phyloP scores from a whole-genome alignment of 2,329 filamentous ascomycete species.

The Ophiostoma sp. region DNA sequence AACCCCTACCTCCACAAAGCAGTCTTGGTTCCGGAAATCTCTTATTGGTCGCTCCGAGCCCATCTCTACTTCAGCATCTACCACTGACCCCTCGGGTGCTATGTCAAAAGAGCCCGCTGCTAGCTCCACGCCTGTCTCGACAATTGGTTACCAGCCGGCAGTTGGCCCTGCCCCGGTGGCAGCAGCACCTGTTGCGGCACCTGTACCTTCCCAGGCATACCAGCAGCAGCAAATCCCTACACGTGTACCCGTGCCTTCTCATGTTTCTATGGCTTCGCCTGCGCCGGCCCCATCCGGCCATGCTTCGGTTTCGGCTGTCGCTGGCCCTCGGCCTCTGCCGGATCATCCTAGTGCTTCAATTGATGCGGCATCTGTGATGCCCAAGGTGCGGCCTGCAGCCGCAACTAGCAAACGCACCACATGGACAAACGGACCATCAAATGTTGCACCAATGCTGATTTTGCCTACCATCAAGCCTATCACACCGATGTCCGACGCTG shows the following conservation, averaged over 20 bases:
- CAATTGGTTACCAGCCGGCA: not conserved
- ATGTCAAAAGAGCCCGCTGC: slow-evolving; percentile 18
- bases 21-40: slow-evolving; percentile 95
- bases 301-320: not conserved
- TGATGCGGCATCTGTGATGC: slow-evolving; percentile 35
- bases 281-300: not conserved
- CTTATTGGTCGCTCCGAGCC: slow-evolving; percentile 74
- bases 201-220: slow-evolving; percentile 1
- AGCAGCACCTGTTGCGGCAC: slow-evolving; percentile 8
- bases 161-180: slow-evolving; percentile 6
- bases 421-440: slow-evolving; percentile 79
- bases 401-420: slow-evolving; percentile 73
- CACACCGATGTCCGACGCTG: slow-evolving; percentile 89
- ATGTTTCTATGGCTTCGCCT: slow-evolving; percentile 16
- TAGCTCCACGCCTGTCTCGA: not conserved
- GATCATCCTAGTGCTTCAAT: slow-evolving; percentile 29
- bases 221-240: slow-evolving; percentile 15
- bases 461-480: slow-evolving; percentile 90
- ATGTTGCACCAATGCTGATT: slow-evolving; percentile 88
- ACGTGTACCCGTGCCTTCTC: slow-evolving; percentile 17
- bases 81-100: not conserved
- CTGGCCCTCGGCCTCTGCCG: slow-evolving; percentile 29
- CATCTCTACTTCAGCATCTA: slow-evolving; percentile 48
- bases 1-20: slow-evolving; percentile 66
- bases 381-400: slow-evolving; percentile 44